A percentile compares a stretch with the other conserved stretches of the same genome.
phyloP scores from a whole-genome alignment of 176 grass and related monocot genomes.

The Avena insularis region DNA sequence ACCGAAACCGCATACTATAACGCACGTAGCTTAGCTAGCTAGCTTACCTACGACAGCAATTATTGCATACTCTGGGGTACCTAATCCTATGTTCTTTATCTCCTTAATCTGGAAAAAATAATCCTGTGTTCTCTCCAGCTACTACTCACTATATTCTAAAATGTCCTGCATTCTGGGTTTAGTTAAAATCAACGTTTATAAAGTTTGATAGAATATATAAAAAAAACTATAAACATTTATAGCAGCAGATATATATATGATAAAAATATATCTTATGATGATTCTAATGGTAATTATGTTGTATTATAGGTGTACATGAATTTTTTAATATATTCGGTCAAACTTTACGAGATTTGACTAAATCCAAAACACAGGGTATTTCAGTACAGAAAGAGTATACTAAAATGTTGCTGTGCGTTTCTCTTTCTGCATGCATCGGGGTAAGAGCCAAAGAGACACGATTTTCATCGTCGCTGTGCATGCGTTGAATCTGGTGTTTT shows the following conservation, averaged over 20 bases:
- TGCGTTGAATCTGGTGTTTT: slow-evolving; percentile 12
- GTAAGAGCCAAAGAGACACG: neutral
- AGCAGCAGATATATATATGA: too few relatives aligned
- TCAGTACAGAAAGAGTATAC: neutral
- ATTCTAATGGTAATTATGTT: too few relatives aligned
- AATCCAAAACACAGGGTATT: too few relatives aligned
- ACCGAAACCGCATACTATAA: slow-evolving; percentile 1
- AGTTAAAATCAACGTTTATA: too few relatives aligned
- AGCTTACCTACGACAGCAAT: slow-evolving; percentile 9
- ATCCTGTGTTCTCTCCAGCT: slow-evolving; percentile 21
- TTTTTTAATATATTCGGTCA: too few relatives aligned
- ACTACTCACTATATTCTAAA: neutral
- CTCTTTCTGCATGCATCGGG: neutral
- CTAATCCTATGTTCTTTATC: neutral
- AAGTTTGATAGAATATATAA: too few relatives aligned
- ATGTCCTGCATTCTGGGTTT: too few relatives aligned
- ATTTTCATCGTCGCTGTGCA: neutral
- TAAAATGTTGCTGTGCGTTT: neutral
- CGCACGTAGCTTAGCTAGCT: slow-evolving; percentile 31
- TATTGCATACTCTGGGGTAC: neutral
- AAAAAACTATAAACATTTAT: too few relatives aligned
- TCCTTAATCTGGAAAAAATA: neutral
- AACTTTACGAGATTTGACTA: too few relatives aligned
- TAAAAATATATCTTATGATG: too few relatives aligned
- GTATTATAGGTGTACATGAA: too few relatives aligned